Conservation (phyloP, 2,329 filamentous ascomycete genomes). For the Scedosporium dehoogii region DNA sequence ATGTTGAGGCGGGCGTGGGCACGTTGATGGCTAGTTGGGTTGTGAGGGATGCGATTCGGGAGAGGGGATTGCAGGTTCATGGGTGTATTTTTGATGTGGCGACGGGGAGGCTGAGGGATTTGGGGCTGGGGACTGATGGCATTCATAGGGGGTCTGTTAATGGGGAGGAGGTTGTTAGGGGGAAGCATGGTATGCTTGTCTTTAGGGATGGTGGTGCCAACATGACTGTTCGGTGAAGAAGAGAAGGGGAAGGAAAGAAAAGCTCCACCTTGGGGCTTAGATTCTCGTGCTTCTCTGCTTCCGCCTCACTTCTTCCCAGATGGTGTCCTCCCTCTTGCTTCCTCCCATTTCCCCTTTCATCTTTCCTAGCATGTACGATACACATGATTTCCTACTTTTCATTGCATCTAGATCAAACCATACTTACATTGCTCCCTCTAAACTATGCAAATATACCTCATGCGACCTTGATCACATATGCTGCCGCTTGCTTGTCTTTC, state of each 20-base stretch:
- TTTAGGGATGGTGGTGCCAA: conserved; percentile 31
- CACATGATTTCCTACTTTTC: no score
- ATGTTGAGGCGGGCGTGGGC: conserved; percentile 60
- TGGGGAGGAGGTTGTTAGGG: conserved; percentile 29
- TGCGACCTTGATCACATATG: no score
- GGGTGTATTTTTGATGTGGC: conserved; percentile 64
- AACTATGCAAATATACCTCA: no score
- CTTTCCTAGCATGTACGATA: no score
- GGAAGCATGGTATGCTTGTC: conserved; percentile 40
- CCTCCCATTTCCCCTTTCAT: no score
- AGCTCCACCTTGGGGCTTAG: not conserved
- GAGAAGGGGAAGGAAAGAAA: not conserved
- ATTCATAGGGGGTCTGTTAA: conserved; percentile 12
- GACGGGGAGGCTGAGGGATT: conserved; percentile 36
- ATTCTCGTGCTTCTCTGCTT: not conserved
- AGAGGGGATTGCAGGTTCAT: conserved; percentile 64
- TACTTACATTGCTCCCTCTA: no score
- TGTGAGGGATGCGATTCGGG: conserved; percentile 59
- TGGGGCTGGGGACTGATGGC: conserved; percentile 31
- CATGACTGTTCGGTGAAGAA: conserved; percentile 19
- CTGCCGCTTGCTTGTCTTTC: no score
- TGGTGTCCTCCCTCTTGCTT: no score
- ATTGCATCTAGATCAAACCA: no score
- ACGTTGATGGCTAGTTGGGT: conserved; percentile 58
- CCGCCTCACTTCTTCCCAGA: not conserved